Evolutionary conservation across 2,329 filamentous ascomycete species (phyloP).

Genomic region (Exophiala xenobiotica): DNA sequence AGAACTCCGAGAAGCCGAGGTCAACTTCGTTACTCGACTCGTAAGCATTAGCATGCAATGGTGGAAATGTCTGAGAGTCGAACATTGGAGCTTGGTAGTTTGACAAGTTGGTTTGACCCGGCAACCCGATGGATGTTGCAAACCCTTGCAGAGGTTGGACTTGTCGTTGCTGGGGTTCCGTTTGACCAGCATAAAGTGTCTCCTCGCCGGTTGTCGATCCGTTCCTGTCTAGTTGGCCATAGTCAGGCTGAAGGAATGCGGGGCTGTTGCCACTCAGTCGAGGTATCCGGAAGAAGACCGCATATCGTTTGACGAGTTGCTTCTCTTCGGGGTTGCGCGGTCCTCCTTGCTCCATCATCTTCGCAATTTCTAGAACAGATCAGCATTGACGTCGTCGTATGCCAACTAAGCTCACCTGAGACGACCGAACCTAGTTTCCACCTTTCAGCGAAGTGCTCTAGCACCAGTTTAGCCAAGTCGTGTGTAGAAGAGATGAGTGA

Average conservation of each 20-base stretch:
- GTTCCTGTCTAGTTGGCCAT: neutral
- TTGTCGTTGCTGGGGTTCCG: slow-evolving; percentile 15
- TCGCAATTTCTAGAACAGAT: slow-evolving; percentile 14
- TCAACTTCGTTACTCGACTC: slow-evolving; percentile 15
- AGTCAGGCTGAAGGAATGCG: slow-evolving; percentile 1
- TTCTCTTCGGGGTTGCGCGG: slow-evolving; percentile 13
- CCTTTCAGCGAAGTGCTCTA: slow-evolving; percentile 18
- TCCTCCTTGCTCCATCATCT: slow-evolving; percentile 18
- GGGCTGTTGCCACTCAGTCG: slow-evolving; percentile 16
- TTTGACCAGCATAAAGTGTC: neutral
- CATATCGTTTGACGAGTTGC: slow-evolving; percentile 21
- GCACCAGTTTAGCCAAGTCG: slow-evolving; percentile 19
- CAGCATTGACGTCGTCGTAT: neutral
- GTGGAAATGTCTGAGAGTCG: slow-evolving; percentile 14
- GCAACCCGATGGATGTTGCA: slow-evolving; percentile 1
- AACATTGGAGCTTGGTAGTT: slow-evolving; percentile 15
- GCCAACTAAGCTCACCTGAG: slow-evolving; percentile 9
- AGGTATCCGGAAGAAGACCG: slow-evolving; percentile 22
- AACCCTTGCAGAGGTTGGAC: slow-evolving; percentile 2
- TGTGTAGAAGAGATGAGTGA: slow-evolving; percentile 18
- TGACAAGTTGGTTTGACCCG: slow-evolving; percentile 1
- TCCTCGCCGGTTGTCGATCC: slow-evolving; percentile 8
- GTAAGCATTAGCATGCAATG: slow-evolving; percentile 9
- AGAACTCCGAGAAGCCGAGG: slow-evolving; percentile 23
- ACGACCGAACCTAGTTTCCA: slow-evolving; percentile 22